A percentile compares a stretch with the other conserved stretches of the same genome.
These are phyloP conservation scores for Magnolia sinica DNA, from an alignment of 164 flowering plant genomes.

Conservation along the genomic window DNA sequence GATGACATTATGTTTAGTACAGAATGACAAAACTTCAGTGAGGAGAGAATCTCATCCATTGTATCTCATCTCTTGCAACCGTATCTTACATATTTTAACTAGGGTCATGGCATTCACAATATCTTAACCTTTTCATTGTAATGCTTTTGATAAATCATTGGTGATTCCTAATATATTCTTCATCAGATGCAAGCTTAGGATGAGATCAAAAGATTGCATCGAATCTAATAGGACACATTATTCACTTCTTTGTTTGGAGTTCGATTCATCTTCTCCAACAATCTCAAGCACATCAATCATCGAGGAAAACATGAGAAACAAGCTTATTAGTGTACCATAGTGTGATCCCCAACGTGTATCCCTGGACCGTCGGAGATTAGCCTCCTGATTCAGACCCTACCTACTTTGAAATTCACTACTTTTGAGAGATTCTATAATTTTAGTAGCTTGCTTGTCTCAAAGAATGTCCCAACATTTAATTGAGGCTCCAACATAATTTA, in stretches of 20 bases:
- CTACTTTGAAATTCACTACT: slow-evolving; percentile 4
- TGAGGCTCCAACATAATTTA: slow-evolving; percentile 8
- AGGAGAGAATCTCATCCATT: slow-evolving; percentile 2
- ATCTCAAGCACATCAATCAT: slow-evolving; percentile 1
- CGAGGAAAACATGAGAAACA: slow-evolving; percentile 1
- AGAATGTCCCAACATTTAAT: background rate
- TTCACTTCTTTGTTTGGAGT: background rate
- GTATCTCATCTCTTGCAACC: background rate
- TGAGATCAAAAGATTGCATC: slow-evolving; percentile 1
- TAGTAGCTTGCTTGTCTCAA: background rate
- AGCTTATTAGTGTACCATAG: background rate
- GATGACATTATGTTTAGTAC: background rate
- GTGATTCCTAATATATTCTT: slow-evolving; percentile 1
- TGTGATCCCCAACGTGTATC: background rate
- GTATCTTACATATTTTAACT: background rate
- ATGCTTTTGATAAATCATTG: background rate
- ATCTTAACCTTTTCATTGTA: background rate
- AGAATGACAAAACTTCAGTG: background rate
- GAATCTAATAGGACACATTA: background rate
- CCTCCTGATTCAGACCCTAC: background rate
- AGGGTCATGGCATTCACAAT: slow-evolving; percentile 1
- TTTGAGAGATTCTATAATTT: background rate
- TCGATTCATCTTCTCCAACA: background rate
- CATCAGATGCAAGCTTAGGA: background rate
- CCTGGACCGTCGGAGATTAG: background rate